A percentile compares a stretch with the other conserved stretches of the same genome.
phyloP scores from a whole-genome alignment of 192 early-diverging fungal genomes.

The Coemansia sp. region DNA sequence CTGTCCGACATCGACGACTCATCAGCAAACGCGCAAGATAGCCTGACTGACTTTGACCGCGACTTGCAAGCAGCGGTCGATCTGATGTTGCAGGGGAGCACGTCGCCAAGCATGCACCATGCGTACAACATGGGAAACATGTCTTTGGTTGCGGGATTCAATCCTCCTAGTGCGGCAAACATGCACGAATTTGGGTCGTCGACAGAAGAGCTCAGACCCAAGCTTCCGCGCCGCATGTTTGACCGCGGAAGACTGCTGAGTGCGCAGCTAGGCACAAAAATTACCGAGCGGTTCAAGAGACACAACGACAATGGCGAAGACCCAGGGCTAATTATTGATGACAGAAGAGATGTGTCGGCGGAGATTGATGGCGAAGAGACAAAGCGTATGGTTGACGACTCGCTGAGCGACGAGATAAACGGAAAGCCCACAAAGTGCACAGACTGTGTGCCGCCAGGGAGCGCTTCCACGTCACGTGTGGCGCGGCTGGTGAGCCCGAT shows the following conservation, averaged over 20 bases:
- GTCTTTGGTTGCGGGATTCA: slow-evolving; percentile 5
- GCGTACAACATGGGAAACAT: slow-evolving; percentile 11
- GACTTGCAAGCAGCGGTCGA: slow-evolving; percentile 46
- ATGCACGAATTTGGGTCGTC: not conserved
- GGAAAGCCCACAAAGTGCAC: not conserved
- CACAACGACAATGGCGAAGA: not conserved
- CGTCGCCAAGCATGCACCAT: not conserved
- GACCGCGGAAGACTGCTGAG: not conserved
- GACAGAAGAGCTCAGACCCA: not conserved
- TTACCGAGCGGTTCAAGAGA: slow-evolving; percentile 15
- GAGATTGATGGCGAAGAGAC: not conserved
- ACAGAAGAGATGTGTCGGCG: slow-evolving; percentile 5
- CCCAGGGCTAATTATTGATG: not conserved
- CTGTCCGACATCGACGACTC: slow-evolving; percentile 9
- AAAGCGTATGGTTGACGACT: slow-evolving; percentile 5
- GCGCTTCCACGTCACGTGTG: not conserved
- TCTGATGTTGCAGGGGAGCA: slow-evolving; percentile 29
- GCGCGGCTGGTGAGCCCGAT: slow-evolving; percentile 21
- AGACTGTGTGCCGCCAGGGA: slow-evolving; percentile 1
- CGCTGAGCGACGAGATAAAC: not conserved
- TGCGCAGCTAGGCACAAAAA: slow-evolving; percentile 14
- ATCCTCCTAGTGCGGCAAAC: not conserved
- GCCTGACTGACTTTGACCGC: slow-evolving; percentile 19
- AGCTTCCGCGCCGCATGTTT: slow-evolving; percentile 3
- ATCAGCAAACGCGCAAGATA: not conserved